Evolutionary conservation across 129 eudicot genomes (phyloP), one percentile per base, ranked within the genome.

Genomic region (Deinandra increscens): DNA sequence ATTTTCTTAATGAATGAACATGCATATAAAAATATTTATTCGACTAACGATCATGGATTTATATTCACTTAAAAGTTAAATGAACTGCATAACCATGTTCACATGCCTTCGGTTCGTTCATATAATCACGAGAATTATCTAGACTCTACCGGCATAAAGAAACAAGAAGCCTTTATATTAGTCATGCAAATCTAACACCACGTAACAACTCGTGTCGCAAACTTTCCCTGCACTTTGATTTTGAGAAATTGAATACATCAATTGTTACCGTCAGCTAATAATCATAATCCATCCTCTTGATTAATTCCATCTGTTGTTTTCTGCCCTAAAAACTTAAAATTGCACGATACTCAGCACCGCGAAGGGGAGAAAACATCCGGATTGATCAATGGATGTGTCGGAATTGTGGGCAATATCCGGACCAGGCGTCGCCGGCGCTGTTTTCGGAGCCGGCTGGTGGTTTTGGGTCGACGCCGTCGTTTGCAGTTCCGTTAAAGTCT

Each of bases 391-490:
- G 98, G 98, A 89, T 73, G 36, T 89, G 17, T 56, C 74, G 7
- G 98, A 93, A 72, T 58, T 93, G 55, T 83, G 84, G 89, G 90
- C 90, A 4, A 89, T 93, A 29, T 93, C 89, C 76, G 98, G 97
- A 13, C 98, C 98, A 11, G 97, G 95, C 5, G 31, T 93, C 4
- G 75, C 98, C 62, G 98, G 98, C 11, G 98, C 98, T 3, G 98
- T 93, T 1, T 93, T 93, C 77, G 98, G 97, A 7, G 73, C 92
- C 19, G 98, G 98, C 0, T 93, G 98, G 98, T 93, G 98, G 98
- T 89, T 93, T 75, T 93, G 98, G 98, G 95, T 93, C n/a, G 98
- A 93, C 76, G 98, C 98, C 75, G 98, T 93, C 42, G 97, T 93
- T 37, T 93, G 98, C 71, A 89, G 97, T 75, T 23, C 92, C 23